Base-by-base conservation (phyloP, 768 basidiomycete genomes). In the Lactarius evosmus region DNA sequence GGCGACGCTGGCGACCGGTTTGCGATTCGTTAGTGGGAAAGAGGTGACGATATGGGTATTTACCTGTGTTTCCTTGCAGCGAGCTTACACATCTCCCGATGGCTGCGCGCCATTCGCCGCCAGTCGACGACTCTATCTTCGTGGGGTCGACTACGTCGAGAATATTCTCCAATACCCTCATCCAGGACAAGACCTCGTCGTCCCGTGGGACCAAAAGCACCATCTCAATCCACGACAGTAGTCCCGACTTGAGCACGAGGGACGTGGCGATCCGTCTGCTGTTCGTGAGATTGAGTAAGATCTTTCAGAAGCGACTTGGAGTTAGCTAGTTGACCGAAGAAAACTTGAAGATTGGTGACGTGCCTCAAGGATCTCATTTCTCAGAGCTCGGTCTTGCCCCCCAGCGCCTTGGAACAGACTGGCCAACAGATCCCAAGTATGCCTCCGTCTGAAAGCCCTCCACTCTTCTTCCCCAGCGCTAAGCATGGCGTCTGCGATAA, bases 391-490 rank as follows among this genome's bases (percentile, higher is more conserved):
- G 61, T 93, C 90, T 3, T 76, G 74, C 50, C 77, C 73, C 0
- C 84, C 83, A 63, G 85, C 85, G 63, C 85, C 85, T 67, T 92
- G 88, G 74, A 87, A 94, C 56, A 95, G 72, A 63, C 89, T 92
- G 1, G 93, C 88, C 2, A 96, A 74, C 32, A 96, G 77, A 66
- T 93, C 92, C 90, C 93, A 96, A 0, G 91, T 93, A 70, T 94
- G 91, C 30, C 95, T 77, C 51, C 92, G 79, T 69, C 86, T 86
- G 59, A 95, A 73, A 2, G 93, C 82, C 34, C 79, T 80, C 94
- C 95, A 97, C 70, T 98, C 95, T 46, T 84, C 81, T 0, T 80
- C 78, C 4, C 60, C 56, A 0, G 66, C 57, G 54, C 85, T 82
- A 66, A 80, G 79, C 83, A 93, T 87, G 0, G 91, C 92, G 65